A percentile compares a stretch with the other conserved stretches of the same genome.
Conservation (phyloP, 306 rosid species). For the Lathyrus oleraceus region DNA sequence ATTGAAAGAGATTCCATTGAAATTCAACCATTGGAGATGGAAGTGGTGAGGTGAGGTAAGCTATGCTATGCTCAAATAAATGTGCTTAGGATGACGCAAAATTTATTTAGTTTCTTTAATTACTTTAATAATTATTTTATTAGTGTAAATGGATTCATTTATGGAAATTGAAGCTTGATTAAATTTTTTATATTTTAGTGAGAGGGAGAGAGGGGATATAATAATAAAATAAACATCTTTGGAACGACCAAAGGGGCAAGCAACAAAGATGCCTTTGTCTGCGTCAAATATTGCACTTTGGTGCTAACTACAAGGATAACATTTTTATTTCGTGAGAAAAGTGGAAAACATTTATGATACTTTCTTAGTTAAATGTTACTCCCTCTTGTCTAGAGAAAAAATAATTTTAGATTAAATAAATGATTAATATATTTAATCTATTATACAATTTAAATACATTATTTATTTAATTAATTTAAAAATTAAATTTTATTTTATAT, state of each 20-base stretch:
- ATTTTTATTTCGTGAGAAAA: background rate
- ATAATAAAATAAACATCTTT: conserved; percentile 9
- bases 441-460: too few species aligned
- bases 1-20: conserved; percentile 37
- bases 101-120: conserved; percentile 18
- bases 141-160: background rate
- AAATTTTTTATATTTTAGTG: background rate
- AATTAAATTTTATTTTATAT: too few species aligned
- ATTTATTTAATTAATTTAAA: too few species aligned
- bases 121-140: conserved; percentile 20
- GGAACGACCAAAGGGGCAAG: conserved; percentile 40
- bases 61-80: conserved; percentile 26
- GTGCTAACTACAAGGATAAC: conserved; percentile 27
- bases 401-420: too few species aligned
- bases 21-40: conserved; percentile 40
- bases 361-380: too few species aligned
- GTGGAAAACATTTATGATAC: background rate
- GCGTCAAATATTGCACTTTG: conserved; percentile 37
- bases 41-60: conserved; percentile 37
- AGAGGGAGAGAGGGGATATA: conserved; percentile 10
- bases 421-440: too few species aligned
- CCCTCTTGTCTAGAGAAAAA: too few species aligned
- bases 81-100: conserved; percentile 50
- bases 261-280: conserved; percentile 44
- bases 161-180: conserved; percentile 37